phyloP scores from a whole-genome alignment of 2,329 filamentous ascomycete genomes.

The Fusarium kyushuense region DNA sequence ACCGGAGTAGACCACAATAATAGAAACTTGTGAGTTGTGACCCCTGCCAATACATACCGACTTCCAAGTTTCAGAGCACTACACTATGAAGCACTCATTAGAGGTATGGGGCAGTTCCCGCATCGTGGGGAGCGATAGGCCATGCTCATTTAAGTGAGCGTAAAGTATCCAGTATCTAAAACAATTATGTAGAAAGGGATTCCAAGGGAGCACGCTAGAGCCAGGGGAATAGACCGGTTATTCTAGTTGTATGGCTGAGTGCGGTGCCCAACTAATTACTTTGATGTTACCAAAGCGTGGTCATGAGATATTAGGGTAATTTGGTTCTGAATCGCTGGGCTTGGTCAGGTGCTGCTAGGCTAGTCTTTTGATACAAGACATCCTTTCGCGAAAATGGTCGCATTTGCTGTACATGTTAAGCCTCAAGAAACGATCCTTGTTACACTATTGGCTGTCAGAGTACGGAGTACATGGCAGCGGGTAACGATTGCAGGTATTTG shows the following conservation, averaged over 20 bases:
- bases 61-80: conserved; percentile 7
- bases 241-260: not conserved
- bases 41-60: conserved; percentile 22
- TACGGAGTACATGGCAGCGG: not conserved
- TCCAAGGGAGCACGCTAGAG: not conserved
- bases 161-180: not conserved
- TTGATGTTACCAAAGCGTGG: not conserved
- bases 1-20: not conserved
- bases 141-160: conserved; percentile 1
- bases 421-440: not conserved
- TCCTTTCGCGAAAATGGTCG: not conserved
- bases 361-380: not conserved
- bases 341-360: not conserved
- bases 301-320: not conserved
- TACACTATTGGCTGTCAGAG: conserved; percentile 3
- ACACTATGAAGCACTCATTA: not conserved
- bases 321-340: conserved; percentile 1
- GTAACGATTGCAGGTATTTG: not conserved
- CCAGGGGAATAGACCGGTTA: not conserved
- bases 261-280: too few species aligned
- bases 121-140: not conserved
- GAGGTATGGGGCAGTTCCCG: not conserved
- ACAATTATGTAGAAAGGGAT: not conserved
- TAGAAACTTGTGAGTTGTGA: not conserved
- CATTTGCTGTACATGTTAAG: not conserved